Evolutionary conservation across 225 moss, liverwort and hornwort species (phyloP), one percentile per base, ranked within the genome.

Genomic region (Marchantia polymorpha): DNA sequence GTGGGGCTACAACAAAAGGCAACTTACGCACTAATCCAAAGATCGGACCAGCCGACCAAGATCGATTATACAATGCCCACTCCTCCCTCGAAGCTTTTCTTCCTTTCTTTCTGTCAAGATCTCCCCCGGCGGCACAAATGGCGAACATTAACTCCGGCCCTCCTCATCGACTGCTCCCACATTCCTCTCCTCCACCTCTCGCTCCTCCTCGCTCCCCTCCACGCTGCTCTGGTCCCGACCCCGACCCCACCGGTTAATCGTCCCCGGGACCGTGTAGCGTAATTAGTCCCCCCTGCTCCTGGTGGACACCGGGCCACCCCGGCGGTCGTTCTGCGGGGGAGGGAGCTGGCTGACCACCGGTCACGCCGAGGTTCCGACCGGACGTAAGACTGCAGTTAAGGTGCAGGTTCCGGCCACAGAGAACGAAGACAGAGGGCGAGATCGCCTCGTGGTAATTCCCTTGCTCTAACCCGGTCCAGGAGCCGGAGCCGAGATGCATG

Each of bases 21-120:
- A 17, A n/a, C 11, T 17, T 50, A 27, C 39, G n/a, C 50, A 12
- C 17, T 22, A n/a, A 71, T 65, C 65, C 69, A 73, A 54, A 54
- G 53, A 52, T 72, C 53, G 11, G 54, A 52, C 52, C 53, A 73
- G 52, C 53, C 29, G 73, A 73, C 52, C 73, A 73, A 73, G 73
- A 73, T 73, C 73, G 27, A 73, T n/a, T 12, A 14, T 25, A 52
- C 51, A 64, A 64, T 64, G 64, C 64, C n/a, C 64, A 23, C 23
- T 64, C 25, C 64, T 8, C 64, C 26, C 64, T 64, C 22, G 26
- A 23, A 5, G 64, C 64, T 23, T 72, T 52, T 72, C 52, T 52
- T 52, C n/a, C 49, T 72, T 72, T 14, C 68, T 69, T 39, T 7
- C 47, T 69, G 47, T 47, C 39, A 19, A 19, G 20, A 69, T 69